Percentiles rank a stretch among this genome's conserved stretches.
These are phyloP conservation scores for Pisolithus tinctorius DNA, from an alignment of 768 basidiomycete genomes.

Conservation along the genomic window DNA sequence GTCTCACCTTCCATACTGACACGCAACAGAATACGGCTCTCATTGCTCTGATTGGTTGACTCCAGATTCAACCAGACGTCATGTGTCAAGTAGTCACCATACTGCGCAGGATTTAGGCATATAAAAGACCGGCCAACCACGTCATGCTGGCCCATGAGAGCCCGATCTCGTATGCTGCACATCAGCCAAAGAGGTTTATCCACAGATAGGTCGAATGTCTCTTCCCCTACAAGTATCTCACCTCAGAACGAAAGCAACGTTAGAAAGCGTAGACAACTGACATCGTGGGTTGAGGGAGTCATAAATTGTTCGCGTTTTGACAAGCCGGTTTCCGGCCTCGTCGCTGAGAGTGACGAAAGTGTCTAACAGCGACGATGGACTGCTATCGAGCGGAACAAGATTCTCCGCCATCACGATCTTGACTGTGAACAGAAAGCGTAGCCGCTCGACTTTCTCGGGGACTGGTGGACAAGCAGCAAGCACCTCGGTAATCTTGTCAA, in stretches of 20 bases:
- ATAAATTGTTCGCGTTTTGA: slow-evolving; percentile 94
- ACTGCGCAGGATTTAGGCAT: slow-evolving; percentile 83
- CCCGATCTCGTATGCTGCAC: slow-evolving; percentile 89
- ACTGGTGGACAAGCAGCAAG: slow-evolving; percentile 57
- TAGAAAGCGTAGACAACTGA: slow-evolving; percentile 32
- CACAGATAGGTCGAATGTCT: slow-evolving; percentile 92
- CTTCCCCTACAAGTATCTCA: slow-evolving; percentile 67
- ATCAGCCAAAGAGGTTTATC: slow-evolving; percentile 95
- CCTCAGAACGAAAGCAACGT: slow-evolving; percentile 3
- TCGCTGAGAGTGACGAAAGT: slow-evolving; percentile 95
- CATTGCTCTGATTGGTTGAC: slow-evolving; percentile 34
- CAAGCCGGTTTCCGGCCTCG: slow-evolving; percentile 80
- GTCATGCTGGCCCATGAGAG: slow-evolving; percentile 88
- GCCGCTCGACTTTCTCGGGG: slow-evolving; percentile 60
- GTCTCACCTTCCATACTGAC: slow-evolving; percentile 99
- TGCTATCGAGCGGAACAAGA: slow-evolving; percentile 69
- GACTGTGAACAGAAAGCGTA: slow-evolving; percentile 83
- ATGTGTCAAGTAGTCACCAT: slow-evolving; percentile 83
- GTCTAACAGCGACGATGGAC: slow-evolving; percentile 74
- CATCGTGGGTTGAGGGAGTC: slow-evolving; percentile 88
- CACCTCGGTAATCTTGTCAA: slow-evolving; percentile 73
- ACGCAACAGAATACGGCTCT: slow-evolving; percentile 78
- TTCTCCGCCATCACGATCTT: slow-evolving; percentile 91
- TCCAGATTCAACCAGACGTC: slow-evolving; percentile 93
- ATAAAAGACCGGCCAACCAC: slow-evolving; percentile 88